These are phyloP conservation scores for Botrytis elliptica DNA, from an alignment of 2,329 filamentous ascomycete species.

Conservation along the genomic window DNA sequence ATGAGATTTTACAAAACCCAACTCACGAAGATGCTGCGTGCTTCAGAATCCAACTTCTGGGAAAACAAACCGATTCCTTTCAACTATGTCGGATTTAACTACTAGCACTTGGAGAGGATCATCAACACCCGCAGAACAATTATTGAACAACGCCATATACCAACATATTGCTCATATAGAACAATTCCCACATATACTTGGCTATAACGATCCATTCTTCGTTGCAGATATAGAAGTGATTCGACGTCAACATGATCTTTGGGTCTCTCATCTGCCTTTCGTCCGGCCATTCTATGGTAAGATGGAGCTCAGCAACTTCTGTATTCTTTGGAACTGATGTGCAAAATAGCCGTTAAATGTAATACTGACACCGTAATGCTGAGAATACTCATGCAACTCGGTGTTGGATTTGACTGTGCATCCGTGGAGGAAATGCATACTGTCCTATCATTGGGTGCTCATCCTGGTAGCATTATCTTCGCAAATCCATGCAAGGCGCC, in stretches of 20 bases:
- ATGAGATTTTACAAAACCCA: not conserved
- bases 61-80: not conserved
- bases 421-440: slow-evolving; percentile 1
- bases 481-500: slow-evolving; percentile 6
- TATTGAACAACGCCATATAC: not conserved
- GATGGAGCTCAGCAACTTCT: not conserved
- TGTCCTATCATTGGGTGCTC: not conserved
- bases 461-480: not conserved
- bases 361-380: not conserved
- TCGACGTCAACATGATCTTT: not conserved
- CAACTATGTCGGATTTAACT: not conserved
- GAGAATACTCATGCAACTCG: not conserved
- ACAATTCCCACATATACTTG: not conserved
- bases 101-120: not conserved
- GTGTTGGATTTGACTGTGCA: not conserved
- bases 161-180: not conserved
- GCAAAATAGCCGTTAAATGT: not conserved
- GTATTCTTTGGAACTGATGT: not conserved
- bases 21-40: not conserved
- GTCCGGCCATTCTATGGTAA: not conserved
- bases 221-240: not conserved
- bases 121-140: not conserved
- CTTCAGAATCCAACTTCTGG: not conserved
- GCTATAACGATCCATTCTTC: not conserved
- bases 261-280: not conserved